Percentiles rank a stretch among this genome's conserved stretches.
Conservation (phyloP, 164 flowering plant genomes). For the Piper longum region DNA sequence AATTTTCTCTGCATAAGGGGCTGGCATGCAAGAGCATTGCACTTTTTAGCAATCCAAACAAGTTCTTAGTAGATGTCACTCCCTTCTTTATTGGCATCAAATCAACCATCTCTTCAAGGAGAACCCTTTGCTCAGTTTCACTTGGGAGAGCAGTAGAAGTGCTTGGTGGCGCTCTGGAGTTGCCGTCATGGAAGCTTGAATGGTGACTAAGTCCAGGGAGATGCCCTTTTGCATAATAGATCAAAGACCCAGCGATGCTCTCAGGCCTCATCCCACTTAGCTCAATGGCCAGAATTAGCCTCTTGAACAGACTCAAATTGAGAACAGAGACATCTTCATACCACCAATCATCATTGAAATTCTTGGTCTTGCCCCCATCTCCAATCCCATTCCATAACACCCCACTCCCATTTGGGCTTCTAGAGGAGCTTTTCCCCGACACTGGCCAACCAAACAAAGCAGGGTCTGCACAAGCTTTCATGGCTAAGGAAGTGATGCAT, state of each 20-base stretch:
- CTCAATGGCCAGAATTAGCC: slow-evolving; percentile 37
- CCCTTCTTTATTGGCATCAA: slow-evolving; percentile 48
- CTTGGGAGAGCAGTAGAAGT: slow-evolving; percentile 19
- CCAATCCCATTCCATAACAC: slow-evolving; percentile 56
- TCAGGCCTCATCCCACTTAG: slow-evolving; percentile 45
- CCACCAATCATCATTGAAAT: slow-evolving; percentile 53
- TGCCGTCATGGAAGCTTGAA: slow-evolving; percentile 21
- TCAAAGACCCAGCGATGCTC: slow-evolving; percentile 39
- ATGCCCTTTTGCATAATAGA: slow-evolving; percentile 39
- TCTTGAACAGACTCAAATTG: slow-evolving; percentile 33
- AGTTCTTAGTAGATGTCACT: slow-evolving; percentile 35
- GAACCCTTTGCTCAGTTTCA: slow-evolving; percentile 41
- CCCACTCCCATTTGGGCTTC: slow-evolving; percentile 16
- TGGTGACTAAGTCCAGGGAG: slow-evolving; percentile 43
- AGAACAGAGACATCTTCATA: slow-evolving; percentile 53
- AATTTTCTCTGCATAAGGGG: slow-evolving; percentile 36
- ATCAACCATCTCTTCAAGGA: slow-evolving; percentile 58
- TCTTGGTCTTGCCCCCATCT: slow-evolving; percentile 15
- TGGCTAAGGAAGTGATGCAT: slow-evolving; percentile 61
- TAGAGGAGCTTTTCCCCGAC: slow-evolving; percentile 10
- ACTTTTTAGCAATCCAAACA: slow-evolving; percentile 47
- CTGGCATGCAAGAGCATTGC: slow-evolving; percentile 46
- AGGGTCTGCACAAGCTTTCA: slow-evolving; percentile 61
- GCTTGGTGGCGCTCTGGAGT: slow-evolving; percentile 11
- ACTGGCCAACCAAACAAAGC: slow-evolving; percentile 38